These are phyloP conservation scores for Aleurites moluccanus DNA, from an alignment of 441 rosid species.

Conservation along the genomic window DNA sequence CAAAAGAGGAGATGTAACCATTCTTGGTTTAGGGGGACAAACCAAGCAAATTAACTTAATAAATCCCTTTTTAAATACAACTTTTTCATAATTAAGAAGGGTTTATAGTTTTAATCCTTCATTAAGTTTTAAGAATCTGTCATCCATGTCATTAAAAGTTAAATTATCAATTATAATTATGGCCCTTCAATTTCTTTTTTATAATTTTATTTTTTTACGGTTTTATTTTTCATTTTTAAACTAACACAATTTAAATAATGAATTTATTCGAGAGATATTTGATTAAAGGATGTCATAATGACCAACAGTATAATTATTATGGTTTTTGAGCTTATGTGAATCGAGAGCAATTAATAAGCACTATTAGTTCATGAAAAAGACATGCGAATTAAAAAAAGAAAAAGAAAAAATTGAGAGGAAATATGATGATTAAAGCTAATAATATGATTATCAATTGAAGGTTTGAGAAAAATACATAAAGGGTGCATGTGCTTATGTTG, in stretches of 20 bases:
- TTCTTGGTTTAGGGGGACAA: slow-evolving; percentile 24
- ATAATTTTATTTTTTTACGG: not conserved
- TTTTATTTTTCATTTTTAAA: no score
- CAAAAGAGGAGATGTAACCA: slow-evolving; percentile 30
- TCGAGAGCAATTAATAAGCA: not conserved
- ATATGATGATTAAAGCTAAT: slow-evolving; percentile 22
- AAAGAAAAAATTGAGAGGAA: not conserved
- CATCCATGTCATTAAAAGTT: slow-evolving; percentile 26
- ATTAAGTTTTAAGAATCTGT: not conserved
- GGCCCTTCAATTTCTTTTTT: not conserved
- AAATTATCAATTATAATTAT: slow-evolving; percentile 16
- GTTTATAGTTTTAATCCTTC: slow-evolving; percentile 19
- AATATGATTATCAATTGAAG: slow-evolving; percentile 2
- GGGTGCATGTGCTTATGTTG: slow-evolving; percentile 53
- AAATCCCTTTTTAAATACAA: not conserved
- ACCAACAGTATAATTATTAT: not conserved
- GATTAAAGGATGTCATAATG: not conserved
- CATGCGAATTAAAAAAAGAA: not conserved
- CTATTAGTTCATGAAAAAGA: slow-evolving; percentile 3
- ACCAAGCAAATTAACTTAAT: slow-evolving; percentile 15
- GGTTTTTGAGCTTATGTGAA: not conserved
- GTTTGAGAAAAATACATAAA: slow-evolving; percentile 19
- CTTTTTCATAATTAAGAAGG: not conserved
- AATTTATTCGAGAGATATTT: not conserved
- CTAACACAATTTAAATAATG: no score